Conservation (phyloP, 2,329 filamentous ascomycete genomes). For the Hymenoscyphus occultus region DNA sequence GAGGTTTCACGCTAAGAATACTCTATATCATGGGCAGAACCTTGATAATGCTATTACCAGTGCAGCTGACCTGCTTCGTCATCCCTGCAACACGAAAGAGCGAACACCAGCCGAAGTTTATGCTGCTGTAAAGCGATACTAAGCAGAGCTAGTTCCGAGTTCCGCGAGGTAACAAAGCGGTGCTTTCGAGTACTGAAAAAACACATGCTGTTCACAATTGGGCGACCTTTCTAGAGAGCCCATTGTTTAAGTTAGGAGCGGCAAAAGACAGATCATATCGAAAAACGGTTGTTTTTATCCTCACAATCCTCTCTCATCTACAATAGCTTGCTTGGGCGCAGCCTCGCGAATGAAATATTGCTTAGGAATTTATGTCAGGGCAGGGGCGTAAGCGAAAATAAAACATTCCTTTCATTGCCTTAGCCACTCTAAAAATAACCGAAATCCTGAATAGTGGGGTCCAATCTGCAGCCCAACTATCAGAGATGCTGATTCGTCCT, state of each 20-base stretch:
- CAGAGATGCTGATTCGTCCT: no score
- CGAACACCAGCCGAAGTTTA: conserved; percentile 29
- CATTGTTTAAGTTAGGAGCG: conserved; percentile 28
- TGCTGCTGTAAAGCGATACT: conserved; percentile 40
- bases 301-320: no score
- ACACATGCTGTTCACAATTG: conserved; percentile 46
- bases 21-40: conserved; percentile 43
- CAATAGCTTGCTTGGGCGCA: no score
- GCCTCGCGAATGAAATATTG: no score
- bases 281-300: no score
- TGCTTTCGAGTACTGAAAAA: conserved; percentile 44
- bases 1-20: conserved; percentile 13
- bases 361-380: no score
- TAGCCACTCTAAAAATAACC: no score
- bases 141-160: conserved; percentile 42
- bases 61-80: conserved; percentile 28
- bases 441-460: no score
- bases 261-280: background rate
- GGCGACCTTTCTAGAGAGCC: conserved; percentile 34
- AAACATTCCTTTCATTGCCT: no score
- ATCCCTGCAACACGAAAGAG: conserved; percentile 27
- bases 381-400: no score
- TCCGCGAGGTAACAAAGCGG: conserved; percentile 42
- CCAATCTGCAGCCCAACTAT: no score
- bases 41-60: conserved; percentile 47